Percentiles rank a stretch among this genome's conserved stretches.
These are phyloP conservation scores for Myxozyma monticola DNA, from an alignment of 805 yeast species.

Conservation along the genomic window DNA sequence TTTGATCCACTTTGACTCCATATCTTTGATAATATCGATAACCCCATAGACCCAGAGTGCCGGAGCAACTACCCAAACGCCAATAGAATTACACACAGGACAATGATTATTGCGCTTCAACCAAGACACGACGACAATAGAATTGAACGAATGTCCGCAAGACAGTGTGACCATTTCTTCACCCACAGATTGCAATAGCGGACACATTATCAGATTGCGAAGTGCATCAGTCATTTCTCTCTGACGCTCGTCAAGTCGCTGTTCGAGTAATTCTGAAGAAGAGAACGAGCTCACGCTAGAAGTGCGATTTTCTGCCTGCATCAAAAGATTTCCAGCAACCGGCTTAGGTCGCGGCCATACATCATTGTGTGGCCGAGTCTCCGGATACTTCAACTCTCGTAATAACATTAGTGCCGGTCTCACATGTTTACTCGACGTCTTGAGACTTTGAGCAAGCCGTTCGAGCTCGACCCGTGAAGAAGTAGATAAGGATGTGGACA, in stretches of 20 bases:
- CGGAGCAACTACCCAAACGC: conserved; percentile 4
- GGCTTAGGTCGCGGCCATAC: conserved; percentile 14
- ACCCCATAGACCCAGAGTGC: conserved; percentile 19
- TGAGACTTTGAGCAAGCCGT: conserved; percentile 9
- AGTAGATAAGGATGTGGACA: conserved; percentile 9
- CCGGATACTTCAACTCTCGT: conserved; percentile 14
- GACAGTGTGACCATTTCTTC: conserved; percentile 20
- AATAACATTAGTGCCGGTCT: conserved; percentile 1
- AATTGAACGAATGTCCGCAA: conserved; percentile 21
- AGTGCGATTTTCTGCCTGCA: too few species aligned
- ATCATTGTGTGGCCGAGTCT: conserved; percentile 6
- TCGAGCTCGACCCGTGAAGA: conserved; percentile 4
- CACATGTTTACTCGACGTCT: conserved; percentile 3
- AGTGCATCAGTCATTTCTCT: too few species aligned
- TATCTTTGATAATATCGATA: conserved; percentile 14
- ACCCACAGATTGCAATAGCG: conserved; percentile 4
- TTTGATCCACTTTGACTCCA: not conserved
- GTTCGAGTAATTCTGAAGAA: too few species aligned
- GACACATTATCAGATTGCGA: conserved; percentile 12
- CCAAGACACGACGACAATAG: conserved; percentile 9
- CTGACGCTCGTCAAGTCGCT: too few species aligned
- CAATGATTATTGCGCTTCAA: conserved; percentile 1
- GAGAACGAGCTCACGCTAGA: too few species aligned
- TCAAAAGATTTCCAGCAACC: too few species aligned
- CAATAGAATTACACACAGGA: conserved; percentile 16